Percentiles rank a stretch among this genome's conserved stretches.
phyloP scores from a whole-genome alignment of 2,329 filamentous ascomycete species.

The Coleophoma cylindrospora region DNA sequence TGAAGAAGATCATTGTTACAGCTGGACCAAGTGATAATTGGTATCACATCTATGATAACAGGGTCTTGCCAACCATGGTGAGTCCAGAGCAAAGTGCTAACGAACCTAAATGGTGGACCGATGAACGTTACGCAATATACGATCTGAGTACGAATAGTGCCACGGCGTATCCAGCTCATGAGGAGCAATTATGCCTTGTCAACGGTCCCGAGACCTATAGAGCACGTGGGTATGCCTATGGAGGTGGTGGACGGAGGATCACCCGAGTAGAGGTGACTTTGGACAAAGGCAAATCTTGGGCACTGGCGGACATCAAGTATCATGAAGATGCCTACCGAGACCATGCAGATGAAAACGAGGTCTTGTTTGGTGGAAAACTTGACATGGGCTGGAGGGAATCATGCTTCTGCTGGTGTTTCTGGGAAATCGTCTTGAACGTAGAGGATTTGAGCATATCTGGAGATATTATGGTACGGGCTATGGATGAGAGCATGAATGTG shows the following conservation, averaged over 20 bases:
- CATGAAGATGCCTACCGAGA: constrained; percentile 80
- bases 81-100: constrained; percentile 75
- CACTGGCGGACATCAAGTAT: constrained; percentile 71
- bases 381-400: constrained; percentile 80
- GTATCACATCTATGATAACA: constrained; percentile 94
- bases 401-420: constrained; percentile 91
- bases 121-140: constrained; percentile 90
- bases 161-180: constrained; percentile 73
- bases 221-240: constrained; percentile 79
- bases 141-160: constrained; percentile 86
- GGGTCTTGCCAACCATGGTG: constrained; percentile 82
- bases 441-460: constrained; percentile 56
- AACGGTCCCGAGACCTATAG: constrained; percentile 51
- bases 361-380: constrained; percentile 69
- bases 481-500: constrained; percentile 85
- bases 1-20: constrained; percentile 76
- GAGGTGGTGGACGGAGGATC: constrained; percentile 78
- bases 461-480: constrained; percentile 76
- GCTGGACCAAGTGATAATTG: constrained; percentile 80
- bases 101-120: constrained; percentile 73
- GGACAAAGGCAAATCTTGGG: constrained; percentile 78
- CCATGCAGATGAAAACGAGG: constrained; percentile 47
- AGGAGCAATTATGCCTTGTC: constrained; percentile 56
- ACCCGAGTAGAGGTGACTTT: constrained; percentile 79
- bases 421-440: constrained; percentile 66